phyloP scores from a whole-genome alignment of 495 filamentous ascomycete genomes.

The Staphylotrichum tortipilum region DNA sequence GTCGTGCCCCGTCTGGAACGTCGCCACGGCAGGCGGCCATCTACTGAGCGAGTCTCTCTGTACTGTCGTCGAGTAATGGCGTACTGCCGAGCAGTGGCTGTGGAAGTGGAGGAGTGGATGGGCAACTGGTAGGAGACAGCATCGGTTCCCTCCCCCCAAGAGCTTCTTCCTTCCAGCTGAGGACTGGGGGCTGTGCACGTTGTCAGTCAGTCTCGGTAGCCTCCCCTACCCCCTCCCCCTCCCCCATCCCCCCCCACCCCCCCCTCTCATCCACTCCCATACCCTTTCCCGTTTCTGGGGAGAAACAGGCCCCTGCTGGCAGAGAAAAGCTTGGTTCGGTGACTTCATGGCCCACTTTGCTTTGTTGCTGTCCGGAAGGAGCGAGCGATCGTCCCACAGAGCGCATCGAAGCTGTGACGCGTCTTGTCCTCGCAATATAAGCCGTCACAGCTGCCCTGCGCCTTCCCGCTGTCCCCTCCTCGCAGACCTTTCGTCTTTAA shows the following conservation, averaged over 20 bases:
- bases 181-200: too few relatives aligned
- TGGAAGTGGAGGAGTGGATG: too few relatives aligned
- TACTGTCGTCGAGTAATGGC: too few relatives aligned
- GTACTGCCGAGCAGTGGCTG: too few relatives aligned
- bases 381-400: conserved; percentile 11
- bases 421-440: conserved; percentile 6
- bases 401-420: conserved; percentile 1
- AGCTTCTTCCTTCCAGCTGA: too few relatives aligned
- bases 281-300: conserved; percentile 4
- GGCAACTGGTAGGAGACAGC: too few relatives aligned
- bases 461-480: background rate
- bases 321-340: too few relatives aligned
- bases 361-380: conserved; percentile 2
- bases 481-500: background rate
- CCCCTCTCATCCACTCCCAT: background rate
- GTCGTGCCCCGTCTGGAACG: too few relatives aligned
- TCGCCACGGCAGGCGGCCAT: background rate
- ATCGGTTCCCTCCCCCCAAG: too few relatives aligned
- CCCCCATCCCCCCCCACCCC: too few relatives aligned
- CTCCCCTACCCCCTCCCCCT: too few relatives aligned
- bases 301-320: background rate
- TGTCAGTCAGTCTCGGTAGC: too few relatives aligned
- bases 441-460: background rate
- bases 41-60: background rate
- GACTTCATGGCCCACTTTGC: conserved; percentile 1